Base-by-base conservation (phyloP, 106 monocot species). In the Hemerocallis citrina region DNA sequence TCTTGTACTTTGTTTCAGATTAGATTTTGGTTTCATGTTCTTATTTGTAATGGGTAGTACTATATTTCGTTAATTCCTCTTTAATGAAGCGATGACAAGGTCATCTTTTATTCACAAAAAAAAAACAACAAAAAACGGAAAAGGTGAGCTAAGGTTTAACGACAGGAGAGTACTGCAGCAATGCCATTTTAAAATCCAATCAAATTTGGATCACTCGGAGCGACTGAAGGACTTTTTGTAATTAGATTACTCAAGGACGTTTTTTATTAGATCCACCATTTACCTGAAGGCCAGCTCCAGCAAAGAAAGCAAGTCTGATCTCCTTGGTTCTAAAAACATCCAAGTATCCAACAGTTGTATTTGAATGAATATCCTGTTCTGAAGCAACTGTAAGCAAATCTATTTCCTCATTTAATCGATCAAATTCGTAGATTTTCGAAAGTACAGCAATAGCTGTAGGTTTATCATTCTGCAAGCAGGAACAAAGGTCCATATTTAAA, bases 211-310 rank as follows among this genome's bases (percentile, higher is more conserved):
- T 24, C 22, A 57, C 14, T 6, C 5, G 10, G 35, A 34, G 20
- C 5, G 20, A 28, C 3, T 35, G 1, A 19, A 57, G 30, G 11
- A 14, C 14, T 3, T 57, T 57, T 33, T 13, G 56, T 16, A n/a
- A 57, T 34, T n/a, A n/a, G n/a, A n/a, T n/a, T n/a, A n/a, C n/a
- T n/a, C n/a, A n/a, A n/a, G n/a, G n/a, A n/a, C n/a, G n/a, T n/a
- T n/a, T n/a, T n/a, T n/a, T n/a, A n/a, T 19, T 40, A 61, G 10
- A 25, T 49, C 27, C 1, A 48, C 7, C 3, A 65, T 17, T 77
- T 77, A 88, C 88, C 83, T 88, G 88, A 61, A 88, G 83, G 37
- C 88, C 88, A 49, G 88, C 88, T 55, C 88, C 88, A 16, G 80
- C 73, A 33, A 79, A 71, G 77, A 88, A 83, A 29, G 88, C 88